Base-by-base conservation (phyloP, 1,284 basidiomycete species). In the Fomitopsis palustris region DNA sequence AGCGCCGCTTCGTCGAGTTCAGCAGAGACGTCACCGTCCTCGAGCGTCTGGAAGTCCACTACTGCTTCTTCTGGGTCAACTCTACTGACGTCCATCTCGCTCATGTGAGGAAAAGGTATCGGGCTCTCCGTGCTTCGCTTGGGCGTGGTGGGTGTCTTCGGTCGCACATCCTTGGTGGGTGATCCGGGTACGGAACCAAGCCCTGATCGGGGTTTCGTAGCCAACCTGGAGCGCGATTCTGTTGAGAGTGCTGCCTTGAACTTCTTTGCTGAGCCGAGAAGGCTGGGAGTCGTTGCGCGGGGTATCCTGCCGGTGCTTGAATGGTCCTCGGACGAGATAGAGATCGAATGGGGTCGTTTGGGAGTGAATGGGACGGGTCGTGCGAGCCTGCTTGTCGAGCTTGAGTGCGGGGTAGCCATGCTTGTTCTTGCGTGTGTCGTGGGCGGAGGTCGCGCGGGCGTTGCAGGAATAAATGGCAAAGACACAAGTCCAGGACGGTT, bases 61-160 rank as follows among this genome's bases (percentile, higher is more conserved):
- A 92, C 75, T 0, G 81, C 87, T 14, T 88, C 85, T 69, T 92
- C 90, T 5, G 88, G 87, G 69, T 91, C 87, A 35, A 90, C 78
- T 57, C 83, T 81, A 70, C 81, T 87, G n/a, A 90, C 84, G 62
- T 91, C 88, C 85, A 89, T 88, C 67, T 87, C 84, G 64, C 84
- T 86, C 4, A 78, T 71, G 7, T 75, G 70, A 33, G 80, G 77
- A 65, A 78, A 76, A n/a, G 78, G 65, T 19, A 67, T 71, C 1
- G 81, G 81, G 51, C 77, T 82, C 33, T 80, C 81, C 38, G 78
- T 76, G 7, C 75, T 75, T 61, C 72, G 73, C 56, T 70, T 63
- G 55, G 76, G 74, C 7, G 74, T 75, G 12, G 61, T 70, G 0
- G 75, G 75, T 25, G 75, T 76, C 68, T 79, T 80, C n/a, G 85